A percentile compares a stretch with the other conserved stretches of the same genome.
Evolutionary conservation across 2,329 filamentous ascomycete genomes (phyloP).

Genomic region (Alternaria burnsii): DNA sequence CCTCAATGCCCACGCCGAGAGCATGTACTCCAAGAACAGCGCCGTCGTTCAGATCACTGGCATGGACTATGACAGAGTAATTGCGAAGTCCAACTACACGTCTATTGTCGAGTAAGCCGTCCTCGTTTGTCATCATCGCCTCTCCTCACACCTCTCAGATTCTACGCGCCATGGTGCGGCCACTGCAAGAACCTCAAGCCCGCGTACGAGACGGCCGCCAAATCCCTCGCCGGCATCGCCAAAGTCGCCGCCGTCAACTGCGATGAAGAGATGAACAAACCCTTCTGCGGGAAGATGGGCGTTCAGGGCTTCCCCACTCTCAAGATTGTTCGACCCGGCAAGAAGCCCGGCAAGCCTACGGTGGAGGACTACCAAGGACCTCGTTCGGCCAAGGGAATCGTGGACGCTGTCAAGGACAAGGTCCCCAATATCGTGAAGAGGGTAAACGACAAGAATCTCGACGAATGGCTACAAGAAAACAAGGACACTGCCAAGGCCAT

Average conservation of each 20-base stretch:
- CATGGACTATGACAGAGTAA: conserved; percentile 81
- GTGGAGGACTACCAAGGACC: conserved; percentile 92
- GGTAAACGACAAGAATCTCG: conserved; percentile 80
- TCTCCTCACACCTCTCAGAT: conserved; percentile 65
- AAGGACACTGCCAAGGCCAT: conserved; percentile 82
- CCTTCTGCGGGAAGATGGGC: conserved; percentile 83
- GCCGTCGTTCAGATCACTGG: conserved; percentile 83
- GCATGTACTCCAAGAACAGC: conserved; percentile 85
- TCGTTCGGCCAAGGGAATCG: conserved; percentile 84
- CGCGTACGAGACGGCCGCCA: conserved; percentile 92
- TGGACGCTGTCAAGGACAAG: conserved; percentile 82
- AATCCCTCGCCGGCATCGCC: conserved; percentile 86
- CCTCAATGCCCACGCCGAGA: conserved; percentile 71
- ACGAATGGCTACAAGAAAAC: conserved; percentile 73
- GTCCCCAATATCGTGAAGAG: conserved; percentile 92
- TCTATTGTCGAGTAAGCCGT: conserved; percentile 68
- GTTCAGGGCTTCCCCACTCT: conserved; percentile 94
- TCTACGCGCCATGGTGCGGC: conserved; percentile 98
- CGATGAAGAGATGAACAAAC: conserved; percentile 92
- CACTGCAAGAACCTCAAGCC: conserved; percentile 97
- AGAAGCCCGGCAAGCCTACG: conserved; percentile 79
- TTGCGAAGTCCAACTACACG: conserved; percentile 89
- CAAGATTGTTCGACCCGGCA: conserved; percentile 88
- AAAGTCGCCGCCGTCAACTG: conserved; percentile 96
- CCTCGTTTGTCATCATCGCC: neutral